Evolutionary conservation across 1,139 yeast genomes (phyloP), one percentile per base, ranked within the genome.

Genomic region (Pichia sp.): DNA sequence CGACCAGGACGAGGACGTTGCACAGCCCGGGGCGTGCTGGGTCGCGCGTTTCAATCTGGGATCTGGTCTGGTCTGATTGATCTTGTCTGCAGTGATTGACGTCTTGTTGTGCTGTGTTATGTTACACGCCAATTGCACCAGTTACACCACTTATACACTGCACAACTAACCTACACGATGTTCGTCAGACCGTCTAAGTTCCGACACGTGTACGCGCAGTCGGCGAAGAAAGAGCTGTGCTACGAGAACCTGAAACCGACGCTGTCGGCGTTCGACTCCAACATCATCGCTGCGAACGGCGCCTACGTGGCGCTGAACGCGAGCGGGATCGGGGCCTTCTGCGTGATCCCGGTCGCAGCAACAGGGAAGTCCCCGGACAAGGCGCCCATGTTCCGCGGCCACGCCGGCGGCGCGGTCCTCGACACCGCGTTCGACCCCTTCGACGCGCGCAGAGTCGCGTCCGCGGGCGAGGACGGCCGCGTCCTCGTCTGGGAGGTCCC

Each of bases 251-350:
- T 91, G 52, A 79, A 76, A 54, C 74, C 81, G 43, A 84, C 95
- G 53, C 79, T 84, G 60, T 89, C 88, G 55, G 98, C 97, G 1
- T 91, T 95, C 86, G 98, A 91, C 61, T 85, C 96, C 38, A 89
- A 89, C 60, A 71, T 91, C 51, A 74, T 89, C 52, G 79, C 84
- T 64, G 74, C 78, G 49, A 91, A 91, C 60, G 93, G 96, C 26
- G 81, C 83, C 61, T 91, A 77, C 57, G 65, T 91, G 31, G 73
- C 96, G 0, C 84, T 86, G 47, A 88, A 86, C 61, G 72, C 96
- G 18, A 82, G 94, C 7, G 97, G 97, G 34, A 97, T 97, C 48
- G 98, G 98, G 41, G 93, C 97, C 0, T 89, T 91, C 68, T 96
- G 95, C 1, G 83, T 91, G 14, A 79, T 91, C 43, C 98, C 98